Conservation (phyloP, 148 eudicot genomes). For the Persicaria tinctoria region DNA sequence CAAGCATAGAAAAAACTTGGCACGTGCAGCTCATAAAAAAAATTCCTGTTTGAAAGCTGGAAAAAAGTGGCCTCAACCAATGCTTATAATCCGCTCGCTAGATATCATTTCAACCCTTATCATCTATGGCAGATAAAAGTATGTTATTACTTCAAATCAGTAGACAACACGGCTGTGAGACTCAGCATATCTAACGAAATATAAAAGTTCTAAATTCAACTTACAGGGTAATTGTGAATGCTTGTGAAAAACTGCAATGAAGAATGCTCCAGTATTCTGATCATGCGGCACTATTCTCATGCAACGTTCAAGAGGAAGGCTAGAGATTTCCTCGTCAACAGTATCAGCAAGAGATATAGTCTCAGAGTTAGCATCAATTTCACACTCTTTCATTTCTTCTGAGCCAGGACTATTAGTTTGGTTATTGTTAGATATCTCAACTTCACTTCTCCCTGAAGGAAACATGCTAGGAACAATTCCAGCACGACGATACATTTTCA, state of each 20-base stretch:
- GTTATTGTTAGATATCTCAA: slow-evolving; percentile 25
- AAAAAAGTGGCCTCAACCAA: background rate
- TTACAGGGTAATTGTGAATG: slow-evolving; percentile 73
- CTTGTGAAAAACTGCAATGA: slow-evolving; percentile 82
- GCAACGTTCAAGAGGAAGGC: slow-evolving; percentile 82
- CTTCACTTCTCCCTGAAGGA: slow-evolving; percentile 60
- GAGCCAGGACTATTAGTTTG: slow-evolving; percentile 12
- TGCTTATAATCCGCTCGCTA: background rate
- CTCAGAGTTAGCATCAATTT: slow-evolving; percentile 19
- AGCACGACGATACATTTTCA: slow-evolving; percentile 47
- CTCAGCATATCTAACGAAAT: background rate
- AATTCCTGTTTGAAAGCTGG: background rate
- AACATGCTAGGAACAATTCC: slow-evolving; percentile 68
- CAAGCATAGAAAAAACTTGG: background rate
- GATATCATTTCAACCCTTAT: background rate
- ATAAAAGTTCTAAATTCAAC: background rate
- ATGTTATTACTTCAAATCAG: background rate
- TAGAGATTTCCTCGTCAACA: slow-evolving; percentile 51
- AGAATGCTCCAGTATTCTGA: slow-evolving; percentile 93
- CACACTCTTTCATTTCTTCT: slow-evolving; percentile 23
- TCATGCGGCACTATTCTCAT: slow-evolving; percentile 99
- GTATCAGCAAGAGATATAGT: slow-evolving; percentile 22
- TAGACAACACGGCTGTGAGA: background rate
- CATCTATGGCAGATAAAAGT: background rate
- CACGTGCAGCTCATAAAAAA: slow-evolving; percentile 1